Percentiles rank a stretch among this genome's conserved stretches.
phyloP scores from a whole-genome alignment of 352 stramenopile genomes.

The Thalassiosira allenii region DNA sequence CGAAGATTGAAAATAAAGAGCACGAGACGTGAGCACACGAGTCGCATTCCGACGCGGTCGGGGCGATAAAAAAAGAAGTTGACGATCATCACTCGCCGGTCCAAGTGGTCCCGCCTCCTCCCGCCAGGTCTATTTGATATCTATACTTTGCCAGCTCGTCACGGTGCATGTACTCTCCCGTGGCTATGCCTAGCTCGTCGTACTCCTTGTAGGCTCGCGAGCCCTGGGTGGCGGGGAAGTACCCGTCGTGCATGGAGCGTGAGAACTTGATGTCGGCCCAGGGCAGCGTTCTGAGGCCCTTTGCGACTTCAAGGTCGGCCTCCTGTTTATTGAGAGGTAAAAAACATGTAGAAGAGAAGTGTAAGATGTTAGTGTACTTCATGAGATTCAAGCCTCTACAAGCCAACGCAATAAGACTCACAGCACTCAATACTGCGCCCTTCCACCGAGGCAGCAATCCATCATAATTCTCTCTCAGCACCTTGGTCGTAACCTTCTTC shows the following conservation, averaged over 20 bases:
- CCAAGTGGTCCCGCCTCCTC: constrained; percentile 14
- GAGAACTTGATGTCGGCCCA: constrained; percentile 7
- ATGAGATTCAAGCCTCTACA: no score
- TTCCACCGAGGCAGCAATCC: constrained; percentile 18
- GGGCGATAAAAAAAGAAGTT: background rate
- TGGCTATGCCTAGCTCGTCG: constrained; percentile 3
- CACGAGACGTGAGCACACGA: background rate
- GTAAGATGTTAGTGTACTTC: no score
- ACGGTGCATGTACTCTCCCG: background rate
- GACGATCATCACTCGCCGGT: no score
- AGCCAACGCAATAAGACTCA: no score
- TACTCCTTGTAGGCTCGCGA: background rate
- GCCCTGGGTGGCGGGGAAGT: background rate
- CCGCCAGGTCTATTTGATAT: constrained; percentile 34
- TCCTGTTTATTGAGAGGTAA: no score
- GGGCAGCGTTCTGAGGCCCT: background rate
- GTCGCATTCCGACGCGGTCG: background rate
- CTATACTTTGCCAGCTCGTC: constrained; percentile 26
- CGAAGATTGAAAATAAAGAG: constrained; percentile 2
- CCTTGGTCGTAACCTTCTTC: background rate
- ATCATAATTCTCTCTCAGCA: constrained; percentile 6
- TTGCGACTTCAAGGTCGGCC: constrained; percentile 3
- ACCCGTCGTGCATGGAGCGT: background rate
- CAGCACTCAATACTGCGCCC: background rate
- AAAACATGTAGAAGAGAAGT: no score